Conservation (phyloP, 257 asterid genomes). For the Solanum paucissectum region DNA sequence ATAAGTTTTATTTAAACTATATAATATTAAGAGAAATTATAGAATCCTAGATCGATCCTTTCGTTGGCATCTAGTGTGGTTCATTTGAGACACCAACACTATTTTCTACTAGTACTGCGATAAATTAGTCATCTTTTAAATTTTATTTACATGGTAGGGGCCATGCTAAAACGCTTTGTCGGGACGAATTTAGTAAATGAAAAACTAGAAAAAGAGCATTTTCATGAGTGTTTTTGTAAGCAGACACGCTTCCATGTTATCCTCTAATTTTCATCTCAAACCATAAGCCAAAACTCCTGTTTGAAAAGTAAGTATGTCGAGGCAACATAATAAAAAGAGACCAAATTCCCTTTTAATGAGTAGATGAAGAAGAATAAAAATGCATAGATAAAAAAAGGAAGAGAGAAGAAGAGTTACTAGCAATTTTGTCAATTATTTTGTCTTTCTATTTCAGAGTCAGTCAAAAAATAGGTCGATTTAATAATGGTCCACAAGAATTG, state of each 20-base stretch:
- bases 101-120: neutral
- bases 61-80: neutral
- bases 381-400: neutral
- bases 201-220: neutral
- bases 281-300: slow-evolving; percentile 3
- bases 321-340: neutral
- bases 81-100: neutral
- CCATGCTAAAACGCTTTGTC: neutral
- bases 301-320: slow-evolving; percentile 7
- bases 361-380: neutral
- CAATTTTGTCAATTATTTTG: neutral
- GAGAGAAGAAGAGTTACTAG: neutral
- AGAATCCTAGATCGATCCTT: neutral
- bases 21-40: neutral
- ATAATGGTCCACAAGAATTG: neutral
- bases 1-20: neutral
- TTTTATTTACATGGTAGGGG: neutral
- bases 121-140: neutral
- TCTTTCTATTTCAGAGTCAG: neutral
- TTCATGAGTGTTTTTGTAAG: neutral
- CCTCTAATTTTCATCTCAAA: slow-evolving; percentile 5
- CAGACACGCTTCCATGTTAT: slow-evolving; percentile 17
- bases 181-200: neutral
- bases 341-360: neutral
- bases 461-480: neutral